Percentiles rank a stretch among this genome's conserved stretches.
Evolutionary conservation across 176 grass and related monocot genomes (phyloP).

Genomic region (Saccharum officinarum): DNA sequence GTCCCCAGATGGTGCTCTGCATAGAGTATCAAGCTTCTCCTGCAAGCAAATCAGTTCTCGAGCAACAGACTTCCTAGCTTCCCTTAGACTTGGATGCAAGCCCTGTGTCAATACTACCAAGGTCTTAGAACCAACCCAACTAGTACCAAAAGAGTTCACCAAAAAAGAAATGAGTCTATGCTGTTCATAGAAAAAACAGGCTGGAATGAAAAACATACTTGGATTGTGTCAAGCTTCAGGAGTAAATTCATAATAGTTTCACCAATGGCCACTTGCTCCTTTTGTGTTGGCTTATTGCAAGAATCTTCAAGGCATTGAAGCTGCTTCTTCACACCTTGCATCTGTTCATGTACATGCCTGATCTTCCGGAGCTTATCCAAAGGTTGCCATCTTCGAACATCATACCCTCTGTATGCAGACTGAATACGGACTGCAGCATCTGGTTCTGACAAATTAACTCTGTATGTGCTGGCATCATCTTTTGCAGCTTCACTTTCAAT

Average conservation of each 20-base stretch:
- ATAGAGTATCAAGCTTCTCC: slow-evolving; percentile 70
- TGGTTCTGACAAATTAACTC: slow-evolving; percentile 36
- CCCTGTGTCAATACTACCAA: slow-evolving; percentile 41
- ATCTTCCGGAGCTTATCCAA: slow-evolving; percentile 78
- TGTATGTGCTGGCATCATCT: background rate
- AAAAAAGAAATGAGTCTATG: background rate
- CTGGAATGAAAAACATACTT: slow-evolving; percentile 48
- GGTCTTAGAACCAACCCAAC: slow-evolving; percentile 23
- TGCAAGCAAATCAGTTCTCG: slow-evolving; percentile 66
- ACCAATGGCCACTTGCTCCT: slow-evolving; percentile 48
- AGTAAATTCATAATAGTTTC: slow-evolving; percentile 92
- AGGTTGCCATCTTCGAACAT: slow-evolving; percentile 67
- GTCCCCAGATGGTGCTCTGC: slow-evolving; percentile 8
- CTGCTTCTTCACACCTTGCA: slow-evolving; percentile 45
- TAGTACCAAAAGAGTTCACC: background rate
- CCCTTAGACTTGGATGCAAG: slow-evolving; percentile 63
- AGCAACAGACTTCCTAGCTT: slow-evolving; percentile 70
- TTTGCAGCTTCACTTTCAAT: slow-evolving; percentile 21
- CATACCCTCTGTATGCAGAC: slow-evolving; percentile 66
- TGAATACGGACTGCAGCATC: slow-evolving; percentile 70
- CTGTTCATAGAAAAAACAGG: background rate
- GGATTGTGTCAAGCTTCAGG: slow-evolving; percentile 82
- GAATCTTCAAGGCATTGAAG: slow-evolving; percentile 57
- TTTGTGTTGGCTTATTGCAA: slow-evolving; percentile 26
- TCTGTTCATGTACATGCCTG: slow-evolving; percentile 41